phyloP scores from a whole-genome alignment of 2,329 filamentous ascomycete genomes.

The Colletotrichum lini region DNA sequence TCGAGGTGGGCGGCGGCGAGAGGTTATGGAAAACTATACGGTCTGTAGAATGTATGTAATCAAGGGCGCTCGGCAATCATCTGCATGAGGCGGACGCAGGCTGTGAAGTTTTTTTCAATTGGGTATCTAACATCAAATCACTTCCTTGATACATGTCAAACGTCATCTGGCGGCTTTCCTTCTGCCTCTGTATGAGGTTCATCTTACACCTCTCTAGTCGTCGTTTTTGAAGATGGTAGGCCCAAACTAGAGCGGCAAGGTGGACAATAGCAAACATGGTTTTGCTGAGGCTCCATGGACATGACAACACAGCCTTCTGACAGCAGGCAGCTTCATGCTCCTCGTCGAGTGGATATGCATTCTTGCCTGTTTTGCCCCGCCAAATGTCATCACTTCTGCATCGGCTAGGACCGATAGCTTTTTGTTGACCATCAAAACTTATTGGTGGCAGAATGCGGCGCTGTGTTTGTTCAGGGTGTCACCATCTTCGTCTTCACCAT shows the following conservation, averaged over 20 bases:
- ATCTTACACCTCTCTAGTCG: not conserved
- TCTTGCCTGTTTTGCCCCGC: not conserved
- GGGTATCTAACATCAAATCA: slow-evolving; percentile 37
- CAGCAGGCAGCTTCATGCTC: slow-evolving; percentile 2
- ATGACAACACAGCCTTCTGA: not conserved
- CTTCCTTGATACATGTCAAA: slow-evolving; percentile 15
- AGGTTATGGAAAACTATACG: not conserved
- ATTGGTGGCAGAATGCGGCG: not conserved
- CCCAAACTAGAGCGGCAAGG: not conserved
- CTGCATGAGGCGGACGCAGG: slow-evolving; percentile 8
- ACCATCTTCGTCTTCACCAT: slow-evolving; percentile 71
- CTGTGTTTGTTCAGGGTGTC: slow-evolving; percentile 51
- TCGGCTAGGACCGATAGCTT: not conserved
- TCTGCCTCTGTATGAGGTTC: not conserved
- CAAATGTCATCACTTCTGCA: not conserved
- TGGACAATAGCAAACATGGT: not conserved
- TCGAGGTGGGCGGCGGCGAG: not conserved
- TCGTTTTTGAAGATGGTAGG: not conserved
- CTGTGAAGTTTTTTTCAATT: slow-evolving; percentile 27
- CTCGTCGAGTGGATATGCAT: not conserved
- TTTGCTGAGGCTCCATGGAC: not conserved
- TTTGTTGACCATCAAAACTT: not conserved
- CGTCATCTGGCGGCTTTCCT: not conserved
- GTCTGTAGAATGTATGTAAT: slow-evolving; percentile 24
- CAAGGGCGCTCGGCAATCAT: slow-evolving; percentile 27